phyloP scores from a whole-genome alignment of 192 early-diverging fungal species.

The Funneliformis mosseae region DNA sequence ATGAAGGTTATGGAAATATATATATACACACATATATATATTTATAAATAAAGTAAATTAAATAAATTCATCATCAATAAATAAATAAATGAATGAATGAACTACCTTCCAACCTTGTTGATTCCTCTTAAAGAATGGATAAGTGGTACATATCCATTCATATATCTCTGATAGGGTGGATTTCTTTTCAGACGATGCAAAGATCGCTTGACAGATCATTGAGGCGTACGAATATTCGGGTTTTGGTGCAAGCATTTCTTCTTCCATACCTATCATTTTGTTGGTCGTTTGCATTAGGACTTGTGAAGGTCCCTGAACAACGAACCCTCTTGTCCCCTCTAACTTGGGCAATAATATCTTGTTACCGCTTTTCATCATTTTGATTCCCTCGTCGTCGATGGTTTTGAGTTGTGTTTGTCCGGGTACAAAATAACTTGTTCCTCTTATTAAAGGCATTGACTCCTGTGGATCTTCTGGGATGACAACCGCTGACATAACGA shows the following conservation, averaged over 20 bases:
- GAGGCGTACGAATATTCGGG: conserved; percentile 3
- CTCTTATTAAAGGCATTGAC: neutral
- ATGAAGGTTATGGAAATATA: too few species aligned
- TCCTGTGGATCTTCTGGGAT: neutral
- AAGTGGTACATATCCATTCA: neutral
- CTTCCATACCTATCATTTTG: neutral
- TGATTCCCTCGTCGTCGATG: neutral
- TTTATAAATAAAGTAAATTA: neutral
- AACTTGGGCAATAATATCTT: neutral
- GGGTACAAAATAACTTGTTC: neutral
- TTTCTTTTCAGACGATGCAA: neutral
- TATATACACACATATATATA: neutral
- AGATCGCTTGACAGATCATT: conserved; percentile 4
- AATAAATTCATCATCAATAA: neutral
- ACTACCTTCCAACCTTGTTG: conserved; percentile 1
- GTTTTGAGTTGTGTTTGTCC: neutral
- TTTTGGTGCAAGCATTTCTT: neutral
- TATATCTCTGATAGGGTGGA: neutral
- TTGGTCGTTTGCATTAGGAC: neutral
- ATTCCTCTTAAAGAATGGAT: neutral
- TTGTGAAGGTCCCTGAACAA: neutral
- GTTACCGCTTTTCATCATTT: neutral
- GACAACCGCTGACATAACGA: neutral
- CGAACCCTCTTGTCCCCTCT: neutral
- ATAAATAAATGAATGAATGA: too few species aligned